Percentiles rank a stretch among this genome's conserved stretches.
Evolutionary conservation across 208 protist species (phyloP).

Genomic region (Endotrypanum monterogeii): DNA sequence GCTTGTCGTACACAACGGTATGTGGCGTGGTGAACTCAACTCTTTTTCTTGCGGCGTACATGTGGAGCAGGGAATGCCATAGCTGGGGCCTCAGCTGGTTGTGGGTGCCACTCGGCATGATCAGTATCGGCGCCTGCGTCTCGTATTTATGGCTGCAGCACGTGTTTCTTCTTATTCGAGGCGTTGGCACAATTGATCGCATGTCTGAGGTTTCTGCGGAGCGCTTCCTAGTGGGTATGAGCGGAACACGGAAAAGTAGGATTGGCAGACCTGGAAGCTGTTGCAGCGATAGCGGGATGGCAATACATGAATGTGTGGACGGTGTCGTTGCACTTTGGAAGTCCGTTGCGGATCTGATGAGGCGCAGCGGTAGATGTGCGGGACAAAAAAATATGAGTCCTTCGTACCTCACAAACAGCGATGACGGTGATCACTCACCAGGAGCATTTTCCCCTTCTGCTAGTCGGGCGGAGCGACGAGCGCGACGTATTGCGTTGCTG

Average conservation of each 20-base stretch:
- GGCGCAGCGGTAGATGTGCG: background rate
- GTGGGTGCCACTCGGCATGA: conserved; percentile 32
- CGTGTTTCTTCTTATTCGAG: conserved; percentile 39
- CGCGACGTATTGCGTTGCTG: conserved; percentile 21
- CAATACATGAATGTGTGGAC: background rate
- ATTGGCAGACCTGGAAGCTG: background rate
- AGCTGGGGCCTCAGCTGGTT: conserved; percentile 32
- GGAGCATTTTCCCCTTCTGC: background rate
- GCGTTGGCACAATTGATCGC: conserved; percentile 57
- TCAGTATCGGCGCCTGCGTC: conserved; percentile 21
- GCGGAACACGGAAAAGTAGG: background rate
- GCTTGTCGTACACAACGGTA: conserved; percentile 55
- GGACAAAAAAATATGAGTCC: background rate
- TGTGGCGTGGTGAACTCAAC: conserved; percentile 33
- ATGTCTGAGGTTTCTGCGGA: conserved; percentile 24
- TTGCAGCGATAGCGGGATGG: conserved; percentile 8
- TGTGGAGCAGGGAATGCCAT: conserved; percentile 13
- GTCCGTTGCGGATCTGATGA: background rate
- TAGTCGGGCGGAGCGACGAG: conserved; percentile 13
- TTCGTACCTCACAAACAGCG: background rate
- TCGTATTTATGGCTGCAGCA: conserved; percentile 43
- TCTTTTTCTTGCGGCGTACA: conserved; percentile 22
- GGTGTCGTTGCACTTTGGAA: background rate
- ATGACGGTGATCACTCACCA: background rate
- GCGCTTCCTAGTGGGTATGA: conserved; percentile 26